A percentile compares a stretch with the other conserved stretches of the same genome.
Conservation (phyloP, 1,284 basidiomycete species). For the Mycosarcoma mackinlayi region DNA sequence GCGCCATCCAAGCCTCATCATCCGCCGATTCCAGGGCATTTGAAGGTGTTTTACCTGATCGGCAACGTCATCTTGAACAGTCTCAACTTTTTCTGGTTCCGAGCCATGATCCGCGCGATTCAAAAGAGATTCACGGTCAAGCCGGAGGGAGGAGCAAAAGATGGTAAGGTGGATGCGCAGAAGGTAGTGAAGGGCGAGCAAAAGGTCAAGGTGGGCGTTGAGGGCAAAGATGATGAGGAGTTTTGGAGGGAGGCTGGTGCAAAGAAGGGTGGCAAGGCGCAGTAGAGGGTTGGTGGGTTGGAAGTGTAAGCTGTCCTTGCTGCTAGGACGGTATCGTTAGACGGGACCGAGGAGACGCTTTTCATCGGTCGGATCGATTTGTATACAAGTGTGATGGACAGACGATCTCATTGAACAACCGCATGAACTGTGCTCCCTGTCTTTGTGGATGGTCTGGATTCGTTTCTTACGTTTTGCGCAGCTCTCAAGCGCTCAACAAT, state of each 20-base stretch:
- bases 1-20: slow-evolving; percentile 53
- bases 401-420: too few relatives aligned
- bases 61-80: slow-evolving; percentile 59
- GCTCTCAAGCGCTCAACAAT: slow-evolving; percentile 19
- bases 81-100: slow-evolving; percentile 69
- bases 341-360: too few relatives aligned
- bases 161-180: slow-evolving; percentile 34
- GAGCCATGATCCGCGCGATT: slow-evolving; percentile 67
- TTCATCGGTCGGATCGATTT: too few relatives aligned
- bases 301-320: too few relatives aligned
- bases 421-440: too few relatives aligned
- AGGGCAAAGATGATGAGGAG: slow-evolving; percentile 50
- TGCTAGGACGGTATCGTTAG: too few relatives aligned
- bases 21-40: slow-evolving; percentile 30
- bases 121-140: slow-evolving; percentile 63
- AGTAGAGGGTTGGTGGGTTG: slow-evolving; percentile 21
- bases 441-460: too few relatives aligned
- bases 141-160: too few relatives aligned
- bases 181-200: slow-evolving; percentile 53
- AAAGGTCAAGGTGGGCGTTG: slow-evolving; percentile 45
- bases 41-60: slow-evolving; percentile 52
- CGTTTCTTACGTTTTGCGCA: background rate
- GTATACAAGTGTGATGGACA: background rate
- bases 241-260: slow-evolving; percentile 55
- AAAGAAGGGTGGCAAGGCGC: slow-evolving; percentile 29